Evolutionary conservation across 306 rosid genomes (phyloP).

Genomic region (Glycine soja): DNA sequence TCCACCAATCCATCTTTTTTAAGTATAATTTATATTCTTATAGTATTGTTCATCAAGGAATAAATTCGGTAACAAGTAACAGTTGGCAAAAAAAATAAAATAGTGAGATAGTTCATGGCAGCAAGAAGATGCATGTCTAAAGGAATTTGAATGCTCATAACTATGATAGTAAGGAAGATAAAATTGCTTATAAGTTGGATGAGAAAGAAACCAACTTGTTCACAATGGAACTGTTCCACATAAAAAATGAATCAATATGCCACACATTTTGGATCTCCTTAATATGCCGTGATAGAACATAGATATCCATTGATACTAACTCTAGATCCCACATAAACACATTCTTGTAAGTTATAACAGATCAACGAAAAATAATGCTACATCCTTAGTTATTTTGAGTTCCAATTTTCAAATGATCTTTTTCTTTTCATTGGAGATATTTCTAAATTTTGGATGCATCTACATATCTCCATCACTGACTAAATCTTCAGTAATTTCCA

Average conservation of each 20-base stretch:
- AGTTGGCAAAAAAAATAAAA: constrained; percentile 7
- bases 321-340: constrained; percentile 1
- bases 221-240: neutral
- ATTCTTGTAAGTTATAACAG: neutral
- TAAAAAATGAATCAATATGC: no score
- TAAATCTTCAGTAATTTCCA: constrained; percentile 31
- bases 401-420: constrained; percentile 9
- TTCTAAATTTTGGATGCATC: constrained; percentile 30
- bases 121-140: constrained; percentile 23
- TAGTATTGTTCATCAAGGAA: constrained; percentile 19
- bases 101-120: constrained; percentile 18
- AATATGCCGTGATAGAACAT: constrained; percentile 25
- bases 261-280: no score
- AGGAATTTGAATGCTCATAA: neutral
- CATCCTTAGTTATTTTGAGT: neutral
- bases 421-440: constrained; percentile 12
- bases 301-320: constrained; percentile 7
- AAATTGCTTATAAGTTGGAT: constrained; percentile 32
- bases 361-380: constrained; percentile 4
- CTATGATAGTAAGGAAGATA: constrained; percentile 30
- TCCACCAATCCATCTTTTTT: constrained; percentile 17
- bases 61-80: neutral
- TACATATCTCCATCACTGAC: constrained; percentile 1
- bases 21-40: neutral
- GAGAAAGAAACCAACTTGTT: constrained; percentile 40